Base-by-base conservation (phyloP, 441 rosid genomes). In the Erysimum pusillum region DNA sequence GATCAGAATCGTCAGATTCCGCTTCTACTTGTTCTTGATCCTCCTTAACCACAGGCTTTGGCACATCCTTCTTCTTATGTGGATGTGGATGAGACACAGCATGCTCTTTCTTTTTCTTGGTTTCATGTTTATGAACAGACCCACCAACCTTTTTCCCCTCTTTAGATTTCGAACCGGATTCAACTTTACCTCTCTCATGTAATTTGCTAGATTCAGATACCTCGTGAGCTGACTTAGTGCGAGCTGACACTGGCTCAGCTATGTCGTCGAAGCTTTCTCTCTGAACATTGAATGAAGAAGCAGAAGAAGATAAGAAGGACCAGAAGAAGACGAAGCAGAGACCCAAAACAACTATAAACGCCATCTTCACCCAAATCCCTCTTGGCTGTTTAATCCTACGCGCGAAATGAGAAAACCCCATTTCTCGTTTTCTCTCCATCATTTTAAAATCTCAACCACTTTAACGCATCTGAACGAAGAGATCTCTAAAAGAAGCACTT, bases 261-360 rank as follows among this genome's bases (percentile, higher is more conserved):
- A 95, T 89, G 54, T 95, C 99, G 34, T 90, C 97, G 66, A 95
- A 95, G 85, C 92, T 95, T 71, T 91, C 90, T 65, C 97, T 89
- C 69, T 86, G 92, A 67, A 83, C 85, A 76, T 80, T 73, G 64
- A 73, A 85, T 5, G 87, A 83, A 39, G 92, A 91, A 69, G 89
- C 80, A 20, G 90, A 88, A 73, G 99, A 80, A 71, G 90, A 82
- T 67, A 90, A 87, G 71, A 90, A 75, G 1, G 93, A 89, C 99
- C 98, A 93, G 68, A 90, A 81, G 73, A 93, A 82, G 34, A 91
- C 83, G 77, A 95, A 95, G 73, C 99, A 90, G 42, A 95, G 88
- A 71, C 98, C 98, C 82, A 90, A 75, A 56, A 93, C 80, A 28
- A 87, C 93, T 9, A 93, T 86, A 12, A 91, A 89, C 1, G 91